Conservation (phyloP, 345 rosid genomes). For the Hibiscus trionum region DNA sequence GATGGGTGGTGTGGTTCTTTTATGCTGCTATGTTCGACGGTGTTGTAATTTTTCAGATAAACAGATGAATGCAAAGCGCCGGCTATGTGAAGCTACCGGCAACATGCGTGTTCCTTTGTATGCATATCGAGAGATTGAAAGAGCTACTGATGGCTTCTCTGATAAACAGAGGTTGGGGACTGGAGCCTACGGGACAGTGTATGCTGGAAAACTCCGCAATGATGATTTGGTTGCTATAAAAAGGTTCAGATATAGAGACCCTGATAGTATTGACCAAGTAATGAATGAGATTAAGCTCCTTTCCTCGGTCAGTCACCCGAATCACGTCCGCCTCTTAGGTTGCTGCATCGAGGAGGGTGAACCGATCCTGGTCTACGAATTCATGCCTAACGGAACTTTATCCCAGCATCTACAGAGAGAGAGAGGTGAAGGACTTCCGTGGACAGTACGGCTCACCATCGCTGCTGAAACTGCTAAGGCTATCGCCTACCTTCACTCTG, state of each 20-base stretch:
- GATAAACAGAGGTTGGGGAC: conserved; percentile 72
- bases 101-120: conserved; percentile 62
- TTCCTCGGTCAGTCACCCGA: conserved; percentile 84
- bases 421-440: conserved; percentile 63
- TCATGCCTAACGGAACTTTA: conserved; percentile 85
- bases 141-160: conserved; percentile 63
- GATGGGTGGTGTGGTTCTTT: conserved; percentile 32
- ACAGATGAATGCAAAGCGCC: conserved; percentile 56
- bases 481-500: conserved; percentile 83
- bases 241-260: conserved; percentile 62
- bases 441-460: conserved; percentile 68
- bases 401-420: conserved; percentile 82
- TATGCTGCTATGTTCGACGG: conserved; percentile 34
- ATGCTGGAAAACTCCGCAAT: conserved; percentile 62
- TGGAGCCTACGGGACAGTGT: conserved; percentile 95
- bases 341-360: conserved; percentile 92
- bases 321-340: conserved; percentile 85
- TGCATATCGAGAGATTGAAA: conserved; percentile 64
- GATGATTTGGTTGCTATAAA: conserved; percentile 84
- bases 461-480: conserved; percentile 90
- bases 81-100: conserved; percentile 64
- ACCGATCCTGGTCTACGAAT: conserved; percentile 83
- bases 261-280: conserved; percentile 75
- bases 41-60: conserved; percentile 37
- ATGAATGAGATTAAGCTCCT: conserved; percentile 94